Percentiles rank a stretch among this genome's conserved stretches.
phyloP scores from a whole-genome alignment of 345 rosid species.

The Boechera retrofracta region DNA sequence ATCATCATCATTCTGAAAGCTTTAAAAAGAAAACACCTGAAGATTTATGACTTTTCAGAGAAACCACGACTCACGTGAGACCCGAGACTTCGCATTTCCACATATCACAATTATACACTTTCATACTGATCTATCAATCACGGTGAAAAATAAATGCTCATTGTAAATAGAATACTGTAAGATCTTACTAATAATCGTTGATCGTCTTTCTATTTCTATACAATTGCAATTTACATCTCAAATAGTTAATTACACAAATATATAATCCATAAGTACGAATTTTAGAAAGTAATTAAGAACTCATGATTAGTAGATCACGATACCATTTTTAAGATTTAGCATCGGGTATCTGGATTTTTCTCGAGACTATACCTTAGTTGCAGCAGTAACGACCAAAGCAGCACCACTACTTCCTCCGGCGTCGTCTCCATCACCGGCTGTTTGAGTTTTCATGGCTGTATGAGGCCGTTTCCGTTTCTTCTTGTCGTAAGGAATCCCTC shows the following conservation, averaged over 20 bases:
- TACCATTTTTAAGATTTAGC: background rate
- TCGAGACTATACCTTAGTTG: slow-evolving; percentile 9
- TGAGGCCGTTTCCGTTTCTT: slow-evolving; percentile 61
- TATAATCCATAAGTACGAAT: background rate
- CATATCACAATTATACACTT: slow-evolving; percentile 32
- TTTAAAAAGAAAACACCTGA: slow-evolving; percentile 46
- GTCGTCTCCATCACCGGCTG: slow-evolving; percentile 2
- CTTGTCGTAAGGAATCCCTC: slow-evolving; percentile 94
- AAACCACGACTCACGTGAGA: slow-evolving; percentile 20
- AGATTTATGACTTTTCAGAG: slow-evolving; percentile 35
- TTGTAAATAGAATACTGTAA: background rate
- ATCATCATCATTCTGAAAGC: slow-evolving; percentile 29
- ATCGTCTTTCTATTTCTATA: no score
- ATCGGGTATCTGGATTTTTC: background rate
- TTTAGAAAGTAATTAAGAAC: slow-evolving; percentile 16
- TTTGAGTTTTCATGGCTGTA: background rate
- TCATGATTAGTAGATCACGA: background rate
- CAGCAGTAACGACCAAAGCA: background rate
- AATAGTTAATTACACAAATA: background rate
- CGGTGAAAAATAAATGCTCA: background rate
- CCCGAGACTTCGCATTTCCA: slow-evolving; percentile 15
- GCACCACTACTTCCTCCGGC: slow-evolving; percentile 29
- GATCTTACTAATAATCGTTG: background rate
- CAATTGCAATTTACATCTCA: slow-evolving; percentile 46
- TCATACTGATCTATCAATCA: slow-evolving; percentile 13